Conservation (phyloP, 2,329 filamentous ascomycete species). For the Teratosphaeria nubilosa region DNA sequence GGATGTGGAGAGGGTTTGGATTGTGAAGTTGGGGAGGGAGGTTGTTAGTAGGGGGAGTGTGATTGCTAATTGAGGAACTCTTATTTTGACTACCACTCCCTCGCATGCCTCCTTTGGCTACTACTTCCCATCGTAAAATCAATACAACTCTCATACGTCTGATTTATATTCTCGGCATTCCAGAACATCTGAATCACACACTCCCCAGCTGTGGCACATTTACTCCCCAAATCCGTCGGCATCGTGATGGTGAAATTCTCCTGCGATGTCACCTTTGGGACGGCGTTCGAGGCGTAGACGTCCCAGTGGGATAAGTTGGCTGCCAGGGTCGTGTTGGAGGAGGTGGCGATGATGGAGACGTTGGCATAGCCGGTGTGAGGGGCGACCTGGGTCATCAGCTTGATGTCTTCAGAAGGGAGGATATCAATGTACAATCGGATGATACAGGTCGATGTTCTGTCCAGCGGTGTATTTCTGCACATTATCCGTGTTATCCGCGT, state of each 20-base stretch:
- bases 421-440: constrained; percentile 19
- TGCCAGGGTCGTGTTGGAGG: constrained; percentile 38
- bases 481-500: constrained; percentile 44
- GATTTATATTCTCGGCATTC: constrained; percentile 44
- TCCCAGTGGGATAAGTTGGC: constrained; percentile 44
- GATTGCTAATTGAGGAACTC: neutral
- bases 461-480: constrained; percentile 44
- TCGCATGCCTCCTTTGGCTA: neutral
- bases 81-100: neutral
- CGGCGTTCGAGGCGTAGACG: constrained; percentile 43
- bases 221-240: constrained; percentile 36
- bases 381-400: constrained; percentile 21
- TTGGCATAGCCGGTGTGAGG: constrained; percentile 49
- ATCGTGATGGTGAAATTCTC: constrained; percentile 45
- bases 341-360: constrained; percentile 48
- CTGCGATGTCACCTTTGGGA: constrained; percentile 35
- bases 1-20: neutral
- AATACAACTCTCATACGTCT: constrained; percentile 55
- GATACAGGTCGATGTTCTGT: constrained; percentile 36
- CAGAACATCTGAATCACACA: constrained; percentile 55
- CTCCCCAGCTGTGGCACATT: constrained; percentile 40
- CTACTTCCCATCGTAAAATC: constrained; percentile 40
- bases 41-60: neutral
- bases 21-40: neutral
- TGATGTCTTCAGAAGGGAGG: neutral